Conservation (phyloP, 176 grass and related monocot species). For the Oryza australiensis region DNA sequence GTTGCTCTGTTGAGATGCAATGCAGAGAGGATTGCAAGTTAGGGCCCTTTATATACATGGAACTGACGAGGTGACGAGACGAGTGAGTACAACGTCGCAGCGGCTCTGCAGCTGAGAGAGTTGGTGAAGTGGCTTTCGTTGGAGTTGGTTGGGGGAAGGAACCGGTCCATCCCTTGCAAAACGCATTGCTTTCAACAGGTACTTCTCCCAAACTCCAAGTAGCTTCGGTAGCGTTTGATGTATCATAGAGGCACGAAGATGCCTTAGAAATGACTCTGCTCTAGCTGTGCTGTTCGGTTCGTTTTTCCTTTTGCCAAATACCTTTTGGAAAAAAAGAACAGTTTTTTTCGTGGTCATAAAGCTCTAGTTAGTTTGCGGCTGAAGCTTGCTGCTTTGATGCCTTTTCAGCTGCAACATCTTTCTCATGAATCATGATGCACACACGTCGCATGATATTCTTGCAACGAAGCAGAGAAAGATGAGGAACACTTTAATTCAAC, state of each 20-base stretch:
- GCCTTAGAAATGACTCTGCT: slow-evolving; percentile 47
- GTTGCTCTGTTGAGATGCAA: neutral
- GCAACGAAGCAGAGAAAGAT: neutral
- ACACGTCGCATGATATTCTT: slow-evolving; percentile 5
- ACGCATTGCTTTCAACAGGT: neutral
- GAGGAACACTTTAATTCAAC: neutral
- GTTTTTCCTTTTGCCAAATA: neutral
- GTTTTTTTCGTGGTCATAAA: slow-evolving; percentile 20
- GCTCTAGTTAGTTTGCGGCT: neutral
- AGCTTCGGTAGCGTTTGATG: neutral
- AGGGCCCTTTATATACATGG: slow-evolving; percentile 50
- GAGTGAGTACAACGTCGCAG: slow-evolving; percentile 28
- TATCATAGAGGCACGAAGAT: slow-evolving; percentile 15
- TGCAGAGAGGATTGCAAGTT: neutral
- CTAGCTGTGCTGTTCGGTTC: neutral
- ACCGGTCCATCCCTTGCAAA: neutral
- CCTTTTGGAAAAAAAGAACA: neutral
- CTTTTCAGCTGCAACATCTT: slow-evolving; percentile 38
- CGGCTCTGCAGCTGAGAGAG: slow-evolving; percentile 37
- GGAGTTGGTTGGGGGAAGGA: slow-evolving; percentile 53
- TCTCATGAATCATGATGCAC: slow-evolving; percentile 27
- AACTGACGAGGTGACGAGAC: neutral
- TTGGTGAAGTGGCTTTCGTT: slow-evolving; percentile 52
- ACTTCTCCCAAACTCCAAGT: neutral
- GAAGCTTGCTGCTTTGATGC: neutral